phyloP scores from a whole-genome alignment of 2,329 filamentous ascomycete genomes.

The Coleophoma crateriformis region DNA sequence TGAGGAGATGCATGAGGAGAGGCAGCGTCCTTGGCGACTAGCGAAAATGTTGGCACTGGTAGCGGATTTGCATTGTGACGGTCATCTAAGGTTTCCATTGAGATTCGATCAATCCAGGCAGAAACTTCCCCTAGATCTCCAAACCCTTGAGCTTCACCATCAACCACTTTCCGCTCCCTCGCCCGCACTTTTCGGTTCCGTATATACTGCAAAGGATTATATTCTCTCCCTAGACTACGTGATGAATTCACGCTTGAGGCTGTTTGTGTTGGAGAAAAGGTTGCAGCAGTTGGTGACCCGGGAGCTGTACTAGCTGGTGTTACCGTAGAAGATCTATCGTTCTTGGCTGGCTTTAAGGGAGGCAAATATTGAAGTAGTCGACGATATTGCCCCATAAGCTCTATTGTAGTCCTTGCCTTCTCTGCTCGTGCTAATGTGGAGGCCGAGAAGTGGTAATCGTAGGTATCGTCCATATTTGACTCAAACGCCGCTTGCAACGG shows the following conservation, averaged over 20 bases:
- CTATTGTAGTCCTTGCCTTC: slow-evolving; percentile 79
- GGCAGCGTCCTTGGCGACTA: slow-evolving; percentile 15
- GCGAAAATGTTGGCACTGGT: slow-evolving; percentile 35
- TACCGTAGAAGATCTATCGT: slow-evolving; percentile 32
- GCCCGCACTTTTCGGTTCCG: slow-evolving; percentile 83
- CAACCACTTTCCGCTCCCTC: slow-evolving; percentile 68
- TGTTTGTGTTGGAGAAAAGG: slow-evolving; percentile 29
- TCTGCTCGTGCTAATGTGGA: slow-evolving; percentile 78
- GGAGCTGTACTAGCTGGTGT: slow-evolving; percentile 29
- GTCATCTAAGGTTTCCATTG: slow-evolving; percentile 14
- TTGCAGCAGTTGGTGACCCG: slow-evolving; percentile 32
- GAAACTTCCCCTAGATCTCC: slow-evolving; percentile 65
- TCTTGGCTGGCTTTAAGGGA: slow-evolving; percentile 51
- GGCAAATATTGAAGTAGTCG: slow-evolving; percentile 74
- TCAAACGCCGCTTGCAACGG: slow-evolving; percentile 45
- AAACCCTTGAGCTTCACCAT: slow-evolving; percentile 73
- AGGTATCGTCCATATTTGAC: slow-evolving; percentile 33
- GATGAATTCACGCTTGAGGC: slow-evolving; percentile 28
- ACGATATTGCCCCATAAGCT: slow-evolving; percentile 80
- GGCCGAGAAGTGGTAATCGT: slow-evolving; percentile 65
- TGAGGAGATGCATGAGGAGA: slow-evolving; percentile 28
- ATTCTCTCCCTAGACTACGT: slow-evolving; percentile 56
- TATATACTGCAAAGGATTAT: slow-evolving; percentile 90
- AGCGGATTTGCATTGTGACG: slow-evolving; percentile 28
- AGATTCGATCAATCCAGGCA: slow-evolving; percentile 69